Conservation (phyloP, 352 stramenopile species). For the Globisporangium cystogenes region DNA sequence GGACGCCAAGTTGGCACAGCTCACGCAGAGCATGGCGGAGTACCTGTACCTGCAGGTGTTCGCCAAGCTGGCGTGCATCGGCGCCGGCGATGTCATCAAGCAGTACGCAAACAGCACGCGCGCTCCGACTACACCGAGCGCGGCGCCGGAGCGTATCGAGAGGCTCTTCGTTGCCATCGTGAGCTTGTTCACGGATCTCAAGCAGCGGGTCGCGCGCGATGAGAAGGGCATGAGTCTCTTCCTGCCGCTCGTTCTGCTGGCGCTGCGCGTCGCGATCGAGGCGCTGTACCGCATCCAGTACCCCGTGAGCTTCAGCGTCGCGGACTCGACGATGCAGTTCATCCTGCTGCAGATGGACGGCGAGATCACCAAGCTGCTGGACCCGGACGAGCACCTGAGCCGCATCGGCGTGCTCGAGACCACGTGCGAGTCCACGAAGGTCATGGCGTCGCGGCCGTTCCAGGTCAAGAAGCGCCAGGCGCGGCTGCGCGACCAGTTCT, state of each 20-base stretch:
- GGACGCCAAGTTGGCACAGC: conserved; percentile 21
- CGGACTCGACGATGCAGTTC: conserved; percentile 27
- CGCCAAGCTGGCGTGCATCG: conserved; percentile 23
- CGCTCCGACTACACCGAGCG: neutral
- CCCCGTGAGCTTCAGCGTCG: conserved; percentile 40
- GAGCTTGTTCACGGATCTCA: conserved; percentile 27
- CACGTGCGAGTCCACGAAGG: conserved; percentile 41
- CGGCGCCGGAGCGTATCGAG: conserved; percentile 24
- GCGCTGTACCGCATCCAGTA: conserved; percentile 63
- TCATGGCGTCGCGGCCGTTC: conserved; percentile 33
- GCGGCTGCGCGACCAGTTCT: conserved; percentile 53
- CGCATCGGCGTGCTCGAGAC: conserved; percentile 55
- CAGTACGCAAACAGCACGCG: neutral
- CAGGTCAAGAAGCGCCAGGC: conserved; percentile 34
- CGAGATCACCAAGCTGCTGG: conserved; percentile 39
- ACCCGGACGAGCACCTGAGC: conserved; percentile 47
- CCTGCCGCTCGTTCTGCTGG: conserved; percentile 49
- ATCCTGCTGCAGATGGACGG: conserved; percentile 36
- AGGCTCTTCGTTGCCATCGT: conserved; percentile 36
- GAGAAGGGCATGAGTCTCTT: conserved; percentile 28
- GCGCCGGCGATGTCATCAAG: conserved; percentile 13
- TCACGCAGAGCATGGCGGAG: conserved; percentile 24
- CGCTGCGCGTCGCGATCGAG: conserved; percentile 51
- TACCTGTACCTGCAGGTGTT: conserved; percentile 49
- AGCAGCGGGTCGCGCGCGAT: conserved; percentile 13